Base-by-base conservation (phyloP, 106 monocot species). In the Dendrobium nobile region DNA sequence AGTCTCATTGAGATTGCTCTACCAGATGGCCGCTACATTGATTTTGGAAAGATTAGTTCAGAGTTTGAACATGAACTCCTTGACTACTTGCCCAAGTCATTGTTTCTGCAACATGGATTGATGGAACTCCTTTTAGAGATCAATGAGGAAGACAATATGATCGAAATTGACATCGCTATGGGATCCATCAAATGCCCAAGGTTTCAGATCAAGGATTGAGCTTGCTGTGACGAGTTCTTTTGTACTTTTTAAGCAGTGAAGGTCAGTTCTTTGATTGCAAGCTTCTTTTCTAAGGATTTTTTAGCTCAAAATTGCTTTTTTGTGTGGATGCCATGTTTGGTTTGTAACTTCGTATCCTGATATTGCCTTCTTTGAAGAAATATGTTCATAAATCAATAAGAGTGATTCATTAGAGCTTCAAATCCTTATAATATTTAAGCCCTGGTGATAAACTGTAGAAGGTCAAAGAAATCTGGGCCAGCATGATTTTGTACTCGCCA, bases 1-100 rank as follows among this genome's bases (percentile, higher is more conserved):
- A 91, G 87, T 82, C 89, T 96, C 43, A 93, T 96, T 37, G 96
- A 96, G 83, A 91, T 96, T 37, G 77, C 84, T 16, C 82, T 96
- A 5, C 82, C 81, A 2, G 84, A 88, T 16, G 88, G 82, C 15
- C 84, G 84, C 47, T 64, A 84, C 55, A 24, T 83, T 22, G 78
- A 19, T 5, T 15, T 77, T 15, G 76, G 72, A 47, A 80, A 47
- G 40, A 8, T 41, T 24, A 78, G 58, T 8, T 1, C 41, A 2
- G 2, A 10, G 0, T 54, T 19, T 19, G 54, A 13, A 19, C 73
- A 43, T 27, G 72, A 73, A 22, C 28, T n/a, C 5, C 19, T 47
- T 43, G 82, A 65, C 16, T 78, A 59, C n/a, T 51, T 85, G 41
- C 82, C 83, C 1, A 92, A 94, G 70, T 48, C 78, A 10, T 61